These are phyloP conservation scores for Skeletonema potamos DNA, from an alignment of 108 stramenopile species.

Conservation along the genomic window DNA sequence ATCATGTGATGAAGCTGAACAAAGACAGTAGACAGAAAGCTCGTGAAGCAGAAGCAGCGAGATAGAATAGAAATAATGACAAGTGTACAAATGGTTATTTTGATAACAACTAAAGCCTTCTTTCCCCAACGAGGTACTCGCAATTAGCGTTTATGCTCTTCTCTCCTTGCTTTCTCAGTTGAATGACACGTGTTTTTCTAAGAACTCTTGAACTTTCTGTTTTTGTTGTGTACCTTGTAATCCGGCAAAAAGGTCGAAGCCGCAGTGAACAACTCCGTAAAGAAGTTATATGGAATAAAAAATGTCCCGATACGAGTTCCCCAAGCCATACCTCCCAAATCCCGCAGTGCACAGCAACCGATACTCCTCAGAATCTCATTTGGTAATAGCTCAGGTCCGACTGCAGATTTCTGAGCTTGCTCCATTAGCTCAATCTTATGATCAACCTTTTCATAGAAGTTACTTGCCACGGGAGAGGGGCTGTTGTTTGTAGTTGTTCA, in stretches of 20 bases:
- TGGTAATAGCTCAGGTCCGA: conserved; percentile 86
- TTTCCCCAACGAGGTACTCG: no score
- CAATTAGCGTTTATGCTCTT: no score
- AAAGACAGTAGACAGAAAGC: conserved; percentile 55
- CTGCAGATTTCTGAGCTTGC: conserved; percentile 87
- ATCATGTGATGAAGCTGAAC: conserved; percentile 79
- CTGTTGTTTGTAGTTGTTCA: background rate
- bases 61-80: background rate
- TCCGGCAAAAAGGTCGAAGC: conserved; percentile 89
- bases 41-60: conserved; percentile 8
- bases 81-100: conserved; percentile 1
- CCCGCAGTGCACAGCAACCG: conserved; percentile 86
- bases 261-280: conserved; percentile 85
- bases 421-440: conserved; percentile 93
- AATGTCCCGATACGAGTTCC: conserved; percentile 90
- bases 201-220: conserved; percentile 44
- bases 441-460: conserved; percentile 95
- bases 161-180: no score
- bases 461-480: conserved; percentile 95
- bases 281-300: conserved; percentile 90
- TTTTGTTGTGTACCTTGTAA: conserved; percentile 85
- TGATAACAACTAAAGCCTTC: no score
- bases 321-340: conserved; percentile 82
- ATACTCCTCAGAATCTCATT: conserved; percentile 91
- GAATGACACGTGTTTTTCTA: background rate